Percentiles rank a stretch among this genome's conserved stretches.
phyloP scores from a whole-genome alignment of 2,329 filamentous ascomycete genomes.

The Paecilomyces niveus region DNA sequence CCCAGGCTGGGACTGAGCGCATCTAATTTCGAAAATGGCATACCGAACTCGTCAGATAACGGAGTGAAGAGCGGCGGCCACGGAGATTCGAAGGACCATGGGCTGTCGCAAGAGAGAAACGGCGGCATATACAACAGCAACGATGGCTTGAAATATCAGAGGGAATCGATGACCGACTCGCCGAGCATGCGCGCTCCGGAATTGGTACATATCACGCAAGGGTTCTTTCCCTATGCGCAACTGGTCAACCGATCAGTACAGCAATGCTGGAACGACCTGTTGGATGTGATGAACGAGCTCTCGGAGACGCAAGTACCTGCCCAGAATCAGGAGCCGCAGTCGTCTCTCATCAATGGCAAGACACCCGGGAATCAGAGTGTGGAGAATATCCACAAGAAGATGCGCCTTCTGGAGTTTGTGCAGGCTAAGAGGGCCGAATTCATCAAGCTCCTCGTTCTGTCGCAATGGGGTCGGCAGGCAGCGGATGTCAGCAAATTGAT shows the following conservation, averaged over 20 bases:
- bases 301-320: conserved; percentile 58
- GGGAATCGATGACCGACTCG: conserved; percentile 1
- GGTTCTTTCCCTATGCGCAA: conserved; percentile 67
- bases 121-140: background rate
- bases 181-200: conserved; percentile 39
- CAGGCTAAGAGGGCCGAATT: conserved; percentile 77
- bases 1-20: conserved; percentile 15
- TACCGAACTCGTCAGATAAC: conserved; percentile 8
- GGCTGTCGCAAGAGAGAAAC: conserved; percentile 10
- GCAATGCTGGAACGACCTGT: conserved; percentile 71
- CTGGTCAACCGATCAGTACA: conserved; percentile 75
- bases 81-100: conserved; percentile 19
- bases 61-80: conserved; percentile 10
- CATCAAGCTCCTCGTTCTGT: conserved; percentile 85
- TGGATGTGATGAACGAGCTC: conserved; percentile 62
- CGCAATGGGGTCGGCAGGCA: conserved; percentile 79
- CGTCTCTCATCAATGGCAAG: conserved; percentile 19
- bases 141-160: background rate
- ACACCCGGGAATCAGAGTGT: conserved; percentile 27
- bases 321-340: conserved; percentile 23
- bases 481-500: conserved; percentile 79
- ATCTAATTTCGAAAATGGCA: conserved; percentile 19
- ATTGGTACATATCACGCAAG: conserved; percentile 62
- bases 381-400: conserved; percentile 70
- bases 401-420: conserved; percentile 66